phyloP scores from a whole-genome alignment of 2,329 filamentous ascomycete genomes.

The Sclerotinia sclerotiorum region DNA sequence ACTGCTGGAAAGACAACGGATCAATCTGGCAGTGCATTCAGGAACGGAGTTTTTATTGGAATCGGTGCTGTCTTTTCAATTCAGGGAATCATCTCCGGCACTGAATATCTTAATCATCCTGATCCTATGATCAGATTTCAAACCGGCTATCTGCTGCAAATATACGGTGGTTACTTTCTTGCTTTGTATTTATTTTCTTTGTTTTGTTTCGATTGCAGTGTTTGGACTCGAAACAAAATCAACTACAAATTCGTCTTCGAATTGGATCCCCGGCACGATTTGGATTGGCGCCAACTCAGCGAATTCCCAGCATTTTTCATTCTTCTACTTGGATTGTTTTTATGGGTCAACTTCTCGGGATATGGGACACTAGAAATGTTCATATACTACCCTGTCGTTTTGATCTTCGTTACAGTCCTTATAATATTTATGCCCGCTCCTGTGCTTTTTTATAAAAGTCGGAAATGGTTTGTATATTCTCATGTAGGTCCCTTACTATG shows the following conservation, averaged over 20 bases:
- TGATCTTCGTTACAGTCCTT: constrained; percentile 66
- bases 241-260: constrained; percentile 98
- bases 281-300: constrained; percentile 86
- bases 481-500: constrained; percentile 58
- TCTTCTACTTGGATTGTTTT: constrained; percentile 72
- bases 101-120: constrained; percentile 50
- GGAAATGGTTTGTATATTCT: constrained; percentile 87
- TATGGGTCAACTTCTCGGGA: constrained; percentile 85
- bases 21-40: constrained; percentile 58
- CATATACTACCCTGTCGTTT: constrained; percentile 80
- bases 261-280: constrained; percentile 79
- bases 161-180: constrained; percentile 91
- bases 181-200: constrained; percentile 75
- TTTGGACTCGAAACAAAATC: constrained; percentile 83
- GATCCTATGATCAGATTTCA: constrained; percentile 51
- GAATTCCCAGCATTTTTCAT: constrained; percentile 86
- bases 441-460: constrained; percentile 70
- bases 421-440: constrained; percentile 76
- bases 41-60: constrained; percentile 66
- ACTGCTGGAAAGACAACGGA: constrained; percentile 60
- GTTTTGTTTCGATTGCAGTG: constrained; percentile 81
- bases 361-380: constrained; percentile 68
- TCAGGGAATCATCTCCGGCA: constrained; percentile 63
- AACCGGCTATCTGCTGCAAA: constrained; percentile 74
- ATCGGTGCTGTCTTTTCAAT: constrained; percentile 64